Conservation (phyloP, 768 basidiomycete genomes). For the Sarcomyxa edulis region DNA sequence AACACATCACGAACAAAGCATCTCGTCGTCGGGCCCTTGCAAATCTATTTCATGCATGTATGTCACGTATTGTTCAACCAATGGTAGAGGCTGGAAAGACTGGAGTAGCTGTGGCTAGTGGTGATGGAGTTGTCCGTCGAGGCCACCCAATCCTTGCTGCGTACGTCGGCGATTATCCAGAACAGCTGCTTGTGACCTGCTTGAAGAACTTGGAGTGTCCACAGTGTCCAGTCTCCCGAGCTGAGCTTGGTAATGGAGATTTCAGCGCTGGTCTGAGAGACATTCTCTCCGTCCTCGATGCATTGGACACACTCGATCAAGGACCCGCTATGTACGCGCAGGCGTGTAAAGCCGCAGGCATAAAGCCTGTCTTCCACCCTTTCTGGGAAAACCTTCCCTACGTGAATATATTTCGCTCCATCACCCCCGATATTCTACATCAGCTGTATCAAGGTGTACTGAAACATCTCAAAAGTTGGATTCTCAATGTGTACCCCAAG, state of each 20-base stretch:
- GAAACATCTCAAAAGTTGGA: constrained; percentile 28
- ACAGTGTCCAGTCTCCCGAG: constrained; percentile 14
- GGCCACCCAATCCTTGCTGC: constrained; percentile 30
- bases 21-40: constrained; percentile 18
- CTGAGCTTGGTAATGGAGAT: constrained; percentile 11
- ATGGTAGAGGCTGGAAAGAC: constrained; percentile 19
- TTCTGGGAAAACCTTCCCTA: constrained; percentile 27
- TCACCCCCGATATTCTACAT: constrained; percentile 25
- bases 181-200: constrained; percentile 28
- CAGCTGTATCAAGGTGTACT: constrained; percentile 23
- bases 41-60: constrained; percentile 32
- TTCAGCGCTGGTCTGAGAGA: constrained; percentile 2
- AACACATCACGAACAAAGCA: constrained; percentile 22
- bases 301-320: constrained; percentile 7
- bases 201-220: constrained; percentile 22
- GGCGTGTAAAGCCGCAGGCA: constrained; percentile 7
- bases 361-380: constrained; percentile 15
- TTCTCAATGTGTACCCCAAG: constrained; percentile 15
- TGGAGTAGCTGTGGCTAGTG: constrained; percentile 24
- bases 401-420: constrained; percentile 22
- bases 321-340: neutral
- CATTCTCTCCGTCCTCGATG: constrained; percentile 2
- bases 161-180: constrained; percentile 33
- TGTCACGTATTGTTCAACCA: constrained; percentile 22
- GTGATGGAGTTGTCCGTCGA: constrained; percentile 23